Evolutionary conservation across 2,329 filamentous ascomycete species (phyloP).

Genomic region (Botryotinia narcissicola): DNA sequence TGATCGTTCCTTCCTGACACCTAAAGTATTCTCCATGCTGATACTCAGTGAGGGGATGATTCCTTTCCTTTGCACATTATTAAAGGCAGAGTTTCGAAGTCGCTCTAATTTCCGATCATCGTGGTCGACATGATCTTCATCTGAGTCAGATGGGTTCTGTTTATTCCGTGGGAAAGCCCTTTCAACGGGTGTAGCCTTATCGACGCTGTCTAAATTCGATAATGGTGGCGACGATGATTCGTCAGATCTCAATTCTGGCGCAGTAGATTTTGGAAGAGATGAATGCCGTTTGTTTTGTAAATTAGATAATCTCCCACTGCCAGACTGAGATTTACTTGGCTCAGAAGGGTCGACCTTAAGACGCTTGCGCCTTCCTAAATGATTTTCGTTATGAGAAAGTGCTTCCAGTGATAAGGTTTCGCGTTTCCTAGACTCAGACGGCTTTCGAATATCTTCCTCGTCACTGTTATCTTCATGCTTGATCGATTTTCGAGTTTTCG

Average conservation of each 20-base stretch:
- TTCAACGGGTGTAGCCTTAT: constrained; percentile 43
- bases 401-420: constrained; percentile 14
- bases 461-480: constrained; percentile 65
- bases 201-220: constrained; percentile 25
- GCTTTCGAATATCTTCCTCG: constrained; percentile 44
- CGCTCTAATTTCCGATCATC: constrained; percentile 25
- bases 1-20: constrained; percentile 43
- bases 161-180: constrained; percentile 42
- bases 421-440: constrained; percentile 22
- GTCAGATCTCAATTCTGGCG: constrained; percentile 54
- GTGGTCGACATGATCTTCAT: constrained; percentile 34
- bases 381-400: constrained; percentile 31
- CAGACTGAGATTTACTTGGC: constrained; percentile 12
- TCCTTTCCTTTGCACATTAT: constrained; percentile 30
- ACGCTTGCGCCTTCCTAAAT: constrained; percentile 52
- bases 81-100: constrained; percentile 32
- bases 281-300: constrained; percentile 41
- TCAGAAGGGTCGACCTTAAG: constrained; percentile 21
- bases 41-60: constrained; percentile 26
- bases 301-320: constrained; percentile 46
- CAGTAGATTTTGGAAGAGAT: constrained; percentile 40
- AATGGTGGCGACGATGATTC: constrained; percentile 35
- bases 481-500: constrained; percentile 58
- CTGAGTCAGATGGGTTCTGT: constrained; percentile 39
- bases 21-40: constrained; percentile 9